Base-by-base conservation (phyloP, 257 asterid genomes). In the Paulownia fortunei region DNA sequence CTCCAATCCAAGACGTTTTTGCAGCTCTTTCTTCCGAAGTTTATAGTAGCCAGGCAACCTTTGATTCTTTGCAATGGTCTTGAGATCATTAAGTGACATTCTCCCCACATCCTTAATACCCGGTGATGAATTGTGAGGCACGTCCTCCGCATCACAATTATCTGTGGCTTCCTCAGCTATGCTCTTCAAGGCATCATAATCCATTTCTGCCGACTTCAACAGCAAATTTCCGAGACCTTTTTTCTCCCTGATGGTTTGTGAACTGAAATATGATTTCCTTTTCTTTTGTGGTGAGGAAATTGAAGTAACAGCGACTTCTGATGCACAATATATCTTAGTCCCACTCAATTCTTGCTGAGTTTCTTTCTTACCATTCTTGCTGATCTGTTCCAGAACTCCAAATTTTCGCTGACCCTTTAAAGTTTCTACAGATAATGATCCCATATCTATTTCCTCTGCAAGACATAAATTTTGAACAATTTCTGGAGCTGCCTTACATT, bases 61-160 rank as follows among this genome's bases (percentile, higher is more conserved):
- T 69, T 49, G 86, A 19, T 60, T 72, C 84, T 68, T 87, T 21
- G 92, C 88, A 46, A 86, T 76, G 56, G 47, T 78, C 79, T 42
- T 83, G 74, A 89, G 89, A 46, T 83, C 47, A 8, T 1, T 65
- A 72, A 62, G 8, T 19, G 76, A 36, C 80, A 87, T 51, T 2
- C 1, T 21, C 41, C 56, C n/a, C 41, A 62, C 74, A 66, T 55
- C 62, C 61, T 44, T 34, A 3, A 18, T 65, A 52, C 34, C 8
- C 26, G 5, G 15, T 1, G 65, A 2, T 61, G 78, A 8, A 54
- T n/a, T 42, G 18, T 5, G 34, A n/a, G 39, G 69, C 26, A 16
- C 13, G 39, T 52, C 46, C 37, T 79, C 73, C 49, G 12, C n/a
- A 26, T 36, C 72, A 24, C 11, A 30, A 2, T 58, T 58, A 23